Conservation (phyloP, 225 moss, liverwort and hornwort genomes). For the Antitrichia curtipendula region DNA sequence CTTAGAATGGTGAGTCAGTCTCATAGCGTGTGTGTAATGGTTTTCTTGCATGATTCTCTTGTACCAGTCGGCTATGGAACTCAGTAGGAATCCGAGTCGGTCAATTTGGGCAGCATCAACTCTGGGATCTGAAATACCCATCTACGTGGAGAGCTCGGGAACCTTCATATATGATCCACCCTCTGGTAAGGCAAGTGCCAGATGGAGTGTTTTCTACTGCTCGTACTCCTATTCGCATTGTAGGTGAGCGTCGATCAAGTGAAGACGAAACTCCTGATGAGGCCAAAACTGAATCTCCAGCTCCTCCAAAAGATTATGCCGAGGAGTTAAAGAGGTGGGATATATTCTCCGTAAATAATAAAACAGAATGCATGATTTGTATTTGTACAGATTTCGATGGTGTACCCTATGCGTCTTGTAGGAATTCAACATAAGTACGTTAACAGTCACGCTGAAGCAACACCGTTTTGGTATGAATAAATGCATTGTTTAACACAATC, state of each 20-base stretch:
- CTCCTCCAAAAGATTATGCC: background rate
- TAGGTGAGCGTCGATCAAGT: background rate
- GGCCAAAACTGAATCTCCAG: background rate
- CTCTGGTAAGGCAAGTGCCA: slow-evolving; percentile 38
- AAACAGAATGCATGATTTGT: background rate
- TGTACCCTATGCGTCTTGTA: background rate
- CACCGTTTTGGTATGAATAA: background rate
- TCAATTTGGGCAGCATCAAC: slow-evolving; percentile 66
- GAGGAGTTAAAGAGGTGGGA: slow-evolving; percentile 18
- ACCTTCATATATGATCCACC: slow-evolving; percentile 59
- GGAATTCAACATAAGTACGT: background rate
- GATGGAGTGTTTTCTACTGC: slow-evolving; percentile 29
- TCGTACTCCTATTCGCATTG: slow-evolving; percentile 18
- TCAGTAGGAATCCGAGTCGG: slow-evolving; percentile 56
- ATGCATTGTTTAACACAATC: background rate
- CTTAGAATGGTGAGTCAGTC: background rate
- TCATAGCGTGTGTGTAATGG: background rate
- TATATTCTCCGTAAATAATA: background rate
- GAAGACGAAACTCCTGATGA: background rate
- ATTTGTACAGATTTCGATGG: background rate
- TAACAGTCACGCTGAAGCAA: background rate
- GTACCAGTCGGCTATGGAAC: slow-evolving; percentile 63
- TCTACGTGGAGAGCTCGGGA: slow-evolving; percentile 55
- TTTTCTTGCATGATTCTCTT: background rate
- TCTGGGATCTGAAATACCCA: slow-evolving; percentile 47